Evolutionary conservation across 106 monocot species (phyloP).

Genomic region (Dioscorea dumetorum): DNA sequence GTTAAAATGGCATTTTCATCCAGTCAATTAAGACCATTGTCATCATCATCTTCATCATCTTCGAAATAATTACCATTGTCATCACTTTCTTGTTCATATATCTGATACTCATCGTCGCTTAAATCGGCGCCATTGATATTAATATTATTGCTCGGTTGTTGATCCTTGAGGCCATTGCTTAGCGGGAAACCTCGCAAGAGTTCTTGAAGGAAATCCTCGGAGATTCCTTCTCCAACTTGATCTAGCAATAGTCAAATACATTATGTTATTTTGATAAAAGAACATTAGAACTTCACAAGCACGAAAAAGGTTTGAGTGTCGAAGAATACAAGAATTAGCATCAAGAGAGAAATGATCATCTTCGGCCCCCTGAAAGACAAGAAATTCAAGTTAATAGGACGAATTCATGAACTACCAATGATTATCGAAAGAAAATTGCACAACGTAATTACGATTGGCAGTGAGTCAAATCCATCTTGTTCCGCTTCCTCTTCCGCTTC

Average conservation of each 20-base stretch:
- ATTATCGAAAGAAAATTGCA: background rate
- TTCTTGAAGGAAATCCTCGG: conserved; percentile 26
- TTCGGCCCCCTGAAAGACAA: conserved; percentile 14
- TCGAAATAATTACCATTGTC: conserved; percentile 16
- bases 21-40: background rate
- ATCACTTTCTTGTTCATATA: conserved; percentile 46
- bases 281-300: background rate
- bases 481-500: conserved; percentile 31
- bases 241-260: conserved; percentile 12
- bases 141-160: background rate
- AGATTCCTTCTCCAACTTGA: conserved; percentile 12
- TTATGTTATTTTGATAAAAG: background rate
- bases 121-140: conserved; percentile 1
- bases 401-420: background rate
- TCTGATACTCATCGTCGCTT: conserved; percentile 43
- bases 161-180: conserved; percentile 6
- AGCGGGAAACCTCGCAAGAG: conserved; percentile 26
- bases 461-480: conserved; percentile 38
- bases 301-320: background rate
- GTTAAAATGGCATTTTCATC: too few species aligned
- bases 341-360: conserved; percentile 2
- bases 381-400: background rate
- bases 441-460: conserved; percentile 19
- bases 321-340: conserved; percentile 25
- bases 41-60: conserved; percentile 12